Percentiles rank a stretch among this genome's conserved stretches.
Conservation (phyloP, 2,329 filamentous ascomycete species). For the Aspergillus hortae region DNA sequence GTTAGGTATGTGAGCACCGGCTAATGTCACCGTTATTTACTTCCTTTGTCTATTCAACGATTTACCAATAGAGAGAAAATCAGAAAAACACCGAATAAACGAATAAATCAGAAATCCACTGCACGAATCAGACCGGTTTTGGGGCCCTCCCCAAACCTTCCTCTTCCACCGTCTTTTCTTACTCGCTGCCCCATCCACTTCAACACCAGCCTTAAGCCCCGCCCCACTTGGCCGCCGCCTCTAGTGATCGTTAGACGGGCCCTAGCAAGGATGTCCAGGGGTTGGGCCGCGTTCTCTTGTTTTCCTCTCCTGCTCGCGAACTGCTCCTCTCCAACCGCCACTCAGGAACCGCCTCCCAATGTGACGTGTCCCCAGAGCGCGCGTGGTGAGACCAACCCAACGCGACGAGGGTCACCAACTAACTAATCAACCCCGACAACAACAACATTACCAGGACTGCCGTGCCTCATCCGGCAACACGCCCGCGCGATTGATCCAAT, state of each 20-base stretch:
- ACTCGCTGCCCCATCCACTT: slow-evolving; percentile 5
- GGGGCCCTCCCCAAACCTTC: too few species aligned
- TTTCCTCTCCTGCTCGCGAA: background rate
- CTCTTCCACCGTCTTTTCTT: background rate
- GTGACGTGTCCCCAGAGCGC: background rate
- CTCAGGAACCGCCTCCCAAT: background rate
- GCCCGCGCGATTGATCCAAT: too few species aligned
- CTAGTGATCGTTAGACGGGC: slow-evolving; percentile 22
- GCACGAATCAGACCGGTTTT: too few species aligned
- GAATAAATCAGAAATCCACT: too few species aligned
- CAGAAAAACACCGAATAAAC: too few species aligned
- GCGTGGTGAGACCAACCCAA: slow-evolving; percentile 1
- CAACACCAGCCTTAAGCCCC: slow-evolving; percentile 19
- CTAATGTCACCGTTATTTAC: too few species aligned
- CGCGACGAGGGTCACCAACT: background rate
- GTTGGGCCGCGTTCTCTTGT: slow-evolving; percentile 15
- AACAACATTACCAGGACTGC: background rate
- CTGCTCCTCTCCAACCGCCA: background rate
- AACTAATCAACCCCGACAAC: background rate
- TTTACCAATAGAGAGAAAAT: too few species aligned
- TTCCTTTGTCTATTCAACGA: too few species aligned
- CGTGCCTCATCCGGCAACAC: background rate
- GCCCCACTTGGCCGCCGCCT: slow-evolving; percentile 19
- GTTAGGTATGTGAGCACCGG: too few species aligned
- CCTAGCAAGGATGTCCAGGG: slow-evolving; percentile 18